These are phyloP conservation scores for Plenodomus lindquistii DNA, from an alignment of 2,329 filamentous ascomycete species.

Conservation along the genomic window DNA sequence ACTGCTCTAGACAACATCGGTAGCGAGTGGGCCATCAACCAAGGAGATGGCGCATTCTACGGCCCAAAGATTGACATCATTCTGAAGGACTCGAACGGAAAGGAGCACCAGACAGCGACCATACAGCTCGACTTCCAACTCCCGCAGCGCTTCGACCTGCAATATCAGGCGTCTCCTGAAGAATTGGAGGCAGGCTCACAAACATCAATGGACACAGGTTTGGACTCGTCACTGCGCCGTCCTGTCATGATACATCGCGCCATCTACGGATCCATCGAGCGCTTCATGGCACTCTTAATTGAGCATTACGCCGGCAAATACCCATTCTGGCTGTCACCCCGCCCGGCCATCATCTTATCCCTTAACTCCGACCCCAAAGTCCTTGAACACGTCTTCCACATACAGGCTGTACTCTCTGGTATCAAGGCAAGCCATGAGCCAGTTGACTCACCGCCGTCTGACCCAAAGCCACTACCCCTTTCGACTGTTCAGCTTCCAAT, in stretches of 20 bases:
- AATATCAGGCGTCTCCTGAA: conserved; percentile 72
- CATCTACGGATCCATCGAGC: conserved; percentile 80
- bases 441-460: conserved; percentile 2
- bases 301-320: conserved; percentile 78
- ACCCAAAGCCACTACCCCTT: conserved; percentile 49
- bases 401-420: conserved; percentile 38
- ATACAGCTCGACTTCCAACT: conserved; percentile 91
- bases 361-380: conserved; percentile 66
- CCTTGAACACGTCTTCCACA: conserved; percentile 53
- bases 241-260: conserved; percentile 86
- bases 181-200: conserved; percentile 61
- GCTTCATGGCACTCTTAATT: conserved; percentile 82
- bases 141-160: conserved; percentile 76
- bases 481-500: conserved; percentile 67
- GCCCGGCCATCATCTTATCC: conserved; percentile 74
- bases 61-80: conserved; percentile 92
- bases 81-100: conserved; percentile 72
- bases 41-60: conserved; percentile 87
- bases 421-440: conserved; percentile 19
- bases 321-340: conserved; percentile 87
- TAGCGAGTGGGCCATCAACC: conserved; percentile 72
- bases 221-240: conserved; percentile 32
- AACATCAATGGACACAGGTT: conserved; percentile 46
- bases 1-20: conserved; percentile 66
- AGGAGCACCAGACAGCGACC: conserved; percentile 86